phyloP scores from a whole-genome alignment of 2,329 filamentous ascomycete genomes.

The Fusarium sp. region DNA sequence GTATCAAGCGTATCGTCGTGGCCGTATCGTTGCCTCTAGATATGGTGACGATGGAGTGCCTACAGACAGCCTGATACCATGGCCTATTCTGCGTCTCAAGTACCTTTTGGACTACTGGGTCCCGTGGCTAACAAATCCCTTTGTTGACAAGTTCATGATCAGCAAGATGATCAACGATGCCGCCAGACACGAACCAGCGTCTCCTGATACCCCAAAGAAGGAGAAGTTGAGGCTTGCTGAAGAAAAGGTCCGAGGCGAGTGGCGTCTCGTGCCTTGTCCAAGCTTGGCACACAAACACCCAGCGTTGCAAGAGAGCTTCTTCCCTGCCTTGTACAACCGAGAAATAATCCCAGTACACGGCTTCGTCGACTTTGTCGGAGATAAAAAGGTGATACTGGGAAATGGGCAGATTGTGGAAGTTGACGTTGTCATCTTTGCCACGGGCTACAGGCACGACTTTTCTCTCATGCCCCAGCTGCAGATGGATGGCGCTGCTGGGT shows the following conservation, averaged over 20 bases:
- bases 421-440: conserved; percentile 7
- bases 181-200: background rate
- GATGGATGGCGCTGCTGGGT: background rate
- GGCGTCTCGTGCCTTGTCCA: background rate
- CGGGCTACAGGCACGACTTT: conserved; percentile 3
- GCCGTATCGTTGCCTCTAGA: background rate
- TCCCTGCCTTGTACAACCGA: background rate
- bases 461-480: conserved; percentile 1
- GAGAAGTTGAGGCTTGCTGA: background rate
- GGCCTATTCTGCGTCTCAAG: conserved; percentile 1
- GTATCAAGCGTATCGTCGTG: background rate
- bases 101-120: background rate
- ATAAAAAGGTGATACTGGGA: background rate
- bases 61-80: conserved; percentile 1
- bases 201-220: background rate
- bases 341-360: background rate
- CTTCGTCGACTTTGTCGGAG: background rate
- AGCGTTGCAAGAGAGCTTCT: background rate
- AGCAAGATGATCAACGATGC: conserved; percentile 2
- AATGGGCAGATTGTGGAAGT: background rate
- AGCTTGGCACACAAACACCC: conserved; percentile 7
- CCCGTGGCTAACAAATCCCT: background rate
- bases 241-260: background rate
- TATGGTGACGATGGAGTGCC: background rate
- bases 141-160: background rate